A percentile compares a stretch with the other conserved stretches of the same genome.
These are phyloP conservation scores for Xerocomellus intermedius DNA, from an alignment of 768 basidiomycete species.

Conservation along the genomic window DNA sequence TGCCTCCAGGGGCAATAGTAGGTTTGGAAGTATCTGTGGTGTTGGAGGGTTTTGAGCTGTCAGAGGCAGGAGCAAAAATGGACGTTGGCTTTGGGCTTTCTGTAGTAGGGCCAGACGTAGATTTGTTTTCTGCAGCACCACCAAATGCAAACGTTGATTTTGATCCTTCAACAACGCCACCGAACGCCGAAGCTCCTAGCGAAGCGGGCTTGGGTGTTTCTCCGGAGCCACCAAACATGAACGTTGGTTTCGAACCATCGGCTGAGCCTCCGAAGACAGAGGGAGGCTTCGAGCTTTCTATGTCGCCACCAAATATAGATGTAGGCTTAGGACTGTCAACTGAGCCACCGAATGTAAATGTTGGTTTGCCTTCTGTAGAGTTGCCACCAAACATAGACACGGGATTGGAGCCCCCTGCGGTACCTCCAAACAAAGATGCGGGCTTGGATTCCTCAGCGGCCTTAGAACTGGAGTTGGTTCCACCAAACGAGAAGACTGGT, in stretches of 20 bases:
- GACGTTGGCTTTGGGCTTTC: not conserved
- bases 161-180: not conserved
- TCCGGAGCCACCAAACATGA: conserved; percentile 9
- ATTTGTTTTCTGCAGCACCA: not conserved
- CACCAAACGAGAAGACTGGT: conserved; percentile 22
- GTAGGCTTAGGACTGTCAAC: conserved; percentile 16
- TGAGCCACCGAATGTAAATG: conserved; percentile 12
- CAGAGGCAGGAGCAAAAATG: not conserved
- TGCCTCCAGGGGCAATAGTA: conserved; percentile 1
- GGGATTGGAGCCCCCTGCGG: not conserved
- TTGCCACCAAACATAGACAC: conserved; percentile 5
- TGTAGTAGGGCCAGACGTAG: not conserved
- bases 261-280: conserved; percentile 2
- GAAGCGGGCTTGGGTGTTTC: conserved; percentile 3
- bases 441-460: conserved; percentile 16
- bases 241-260: conserved; percentile 8
- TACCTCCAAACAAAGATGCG: conserved; percentile 17
- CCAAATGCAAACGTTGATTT: conserved; percentile 3
- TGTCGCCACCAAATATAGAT: conserved; percentile 5
- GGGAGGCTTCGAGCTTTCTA: conserved; percentile 1
- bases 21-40: conserved; percentile 2
- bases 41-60: not conserved
- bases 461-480: conserved; percentile 12
- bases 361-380: conserved; percentile 12
- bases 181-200: not conserved